These are phyloP conservation scores for Schizothecium vesticola DNA, from an alignment of 495 filamentous ascomycete species.

Conservation along the genomic window DNA sequence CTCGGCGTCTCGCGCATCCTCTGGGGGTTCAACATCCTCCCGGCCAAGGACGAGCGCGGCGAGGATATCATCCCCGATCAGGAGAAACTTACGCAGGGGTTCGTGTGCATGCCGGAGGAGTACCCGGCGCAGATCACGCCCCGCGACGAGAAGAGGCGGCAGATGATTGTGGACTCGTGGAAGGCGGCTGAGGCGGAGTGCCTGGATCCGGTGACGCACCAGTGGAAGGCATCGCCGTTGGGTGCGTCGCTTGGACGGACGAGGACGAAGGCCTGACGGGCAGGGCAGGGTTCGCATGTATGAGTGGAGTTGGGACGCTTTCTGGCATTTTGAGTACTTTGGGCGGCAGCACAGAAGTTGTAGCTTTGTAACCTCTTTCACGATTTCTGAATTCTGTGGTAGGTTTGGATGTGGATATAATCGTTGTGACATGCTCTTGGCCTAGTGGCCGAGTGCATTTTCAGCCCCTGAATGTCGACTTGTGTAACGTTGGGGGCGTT, in stretches of 20 bases:
- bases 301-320: not conserved
- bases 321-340: not conserved
- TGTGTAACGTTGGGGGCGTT: not conserved
- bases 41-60: conserved; percentile 28
- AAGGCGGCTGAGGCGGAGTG: conserved; percentile 26
- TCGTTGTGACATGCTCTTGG: not conserved
- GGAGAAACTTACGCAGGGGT: conserved; percentile 39
- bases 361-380: not conserved
- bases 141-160: conserved; percentile 23
- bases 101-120: conserved; percentile 40
- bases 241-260: conserved; percentile 1
- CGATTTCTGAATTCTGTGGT: not conserved
- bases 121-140: conserved; percentile 33
- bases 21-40: conserved; percentile 48
- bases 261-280: conserved; percentile 15
- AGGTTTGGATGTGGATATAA: not conserved
- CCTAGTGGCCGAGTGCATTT: not conserved
- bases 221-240: conserved; percentile 23
- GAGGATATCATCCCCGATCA: conserved; percentile 34
- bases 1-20: conserved; percentile 46
- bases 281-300: not conserved
- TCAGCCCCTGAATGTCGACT: not conserved
- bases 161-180: conserved; percentile 33
- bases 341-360: not conserved
- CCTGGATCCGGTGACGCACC: conserved; percentile 31